Conservation (phyloP, 2,329 filamentous ascomycete genomes). For the Clonostachys chloroleuca region DNA sequence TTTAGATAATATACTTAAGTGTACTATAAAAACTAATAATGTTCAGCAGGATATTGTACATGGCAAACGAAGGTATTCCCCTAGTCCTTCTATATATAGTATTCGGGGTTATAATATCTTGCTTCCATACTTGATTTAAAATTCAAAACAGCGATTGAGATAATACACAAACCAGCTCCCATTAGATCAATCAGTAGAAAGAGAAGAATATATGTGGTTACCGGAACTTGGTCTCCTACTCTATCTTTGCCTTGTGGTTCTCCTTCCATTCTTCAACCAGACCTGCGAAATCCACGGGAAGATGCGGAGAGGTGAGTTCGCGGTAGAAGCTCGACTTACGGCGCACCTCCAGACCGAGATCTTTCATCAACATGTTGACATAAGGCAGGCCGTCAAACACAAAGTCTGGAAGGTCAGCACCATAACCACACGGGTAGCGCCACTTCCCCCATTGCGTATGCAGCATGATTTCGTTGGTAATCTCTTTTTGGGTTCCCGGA, state of each 20-base stretch:
- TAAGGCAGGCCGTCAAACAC: slow-evolving; percentile 53
- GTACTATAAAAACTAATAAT: neutral
- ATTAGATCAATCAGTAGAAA: no score
- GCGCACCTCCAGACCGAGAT: slow-evolving; percentile 51
- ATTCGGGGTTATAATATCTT: no score
- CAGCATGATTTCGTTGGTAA: slow-evolving; percentile 54
- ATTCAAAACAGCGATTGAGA: no score
- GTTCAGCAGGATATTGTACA: no score
- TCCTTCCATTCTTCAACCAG: slow-evolving; percentile 17
- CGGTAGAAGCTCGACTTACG: neutral
- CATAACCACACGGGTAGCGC: slow-evolving; percentile 65
- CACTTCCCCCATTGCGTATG: slow-evolving; percentile 65
- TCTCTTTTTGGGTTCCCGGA: slow-evolving; percentile 26
- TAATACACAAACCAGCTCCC: no score
- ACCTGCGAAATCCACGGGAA: slow-evolving; percentile 13
- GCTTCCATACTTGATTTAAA: no score
- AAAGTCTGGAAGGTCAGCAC: slow-evolving; percentile 59
- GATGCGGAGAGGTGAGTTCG: slow-evolving; percentile 2
- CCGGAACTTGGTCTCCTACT: slow-evolving; percentile 13
- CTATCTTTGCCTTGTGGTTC: slow-evolving; percentile 1
- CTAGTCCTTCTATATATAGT: no score
- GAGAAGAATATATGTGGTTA: no score
- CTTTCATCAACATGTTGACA: slow-evolving; percentile 48
- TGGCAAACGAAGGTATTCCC: no score
- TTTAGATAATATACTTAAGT: neutral